These are phyloP conservation scores for Strobilomyces echinocephalus DNA, from an alignment of 768 basidiomycete species.

Conservation along the genomic window DNA sequence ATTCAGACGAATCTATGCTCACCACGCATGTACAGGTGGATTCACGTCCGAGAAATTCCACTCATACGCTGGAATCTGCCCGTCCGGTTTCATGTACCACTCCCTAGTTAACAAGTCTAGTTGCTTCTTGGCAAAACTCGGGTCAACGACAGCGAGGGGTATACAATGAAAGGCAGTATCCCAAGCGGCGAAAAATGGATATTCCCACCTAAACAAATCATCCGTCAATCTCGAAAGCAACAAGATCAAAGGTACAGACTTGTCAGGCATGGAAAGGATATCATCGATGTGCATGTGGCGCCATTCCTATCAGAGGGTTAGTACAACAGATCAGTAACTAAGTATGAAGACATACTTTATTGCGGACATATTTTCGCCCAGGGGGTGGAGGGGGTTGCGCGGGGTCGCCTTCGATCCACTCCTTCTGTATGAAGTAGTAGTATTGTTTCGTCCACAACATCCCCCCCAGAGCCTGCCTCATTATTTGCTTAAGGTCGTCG, in stretches of 20 bases:
- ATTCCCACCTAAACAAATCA: slow-evolving; percentile 72
- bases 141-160: slow-evolving; percentile 92
- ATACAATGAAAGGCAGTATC: slow-evolving; percentile 99
- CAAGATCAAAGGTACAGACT: slow-evolving; percentile 44
- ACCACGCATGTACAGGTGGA: slow-evolving; percentile 98
- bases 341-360: slow-evolving; percentile 49
- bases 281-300: slow-evolving; percentile 93
- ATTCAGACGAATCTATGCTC: slow-evolving; percentile 12
- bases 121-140: slow-evolving; percentile 95
- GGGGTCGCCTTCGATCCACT: slow-evolving; percentile 95
- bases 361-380: slow-evolving; percentile 78
- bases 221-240: not conserved
- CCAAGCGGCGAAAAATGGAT: slow-evolving; percentile 99
- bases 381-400: slow-evolving; percentile 93
- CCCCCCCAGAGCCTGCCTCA: slow-evolving; percentile 91
- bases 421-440: slow-evolving; percentile 93
- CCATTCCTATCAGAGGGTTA: slow-evolving; percentile 64
- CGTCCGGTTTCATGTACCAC: slow-evolving; percentile 99
- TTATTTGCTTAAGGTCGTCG: slow-evolving; percentile 92
- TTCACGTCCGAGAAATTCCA: slow-evolving; percentile 99
- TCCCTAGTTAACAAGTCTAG: slow-evolving; percentile 93
- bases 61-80: slow-evolving; percentile 97
- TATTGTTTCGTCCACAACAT: slow-evolving; percentile 99
- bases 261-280: slow-evolving; percentile 98
- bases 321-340: not conserved